A percentile compares a stretch with the other conserved stretches of the same genome.
phyloP scores from a whole-genome alignment of 2,329 filamentous ascomycete genomes.

The Trichoderma brevicompactum region DNA sequence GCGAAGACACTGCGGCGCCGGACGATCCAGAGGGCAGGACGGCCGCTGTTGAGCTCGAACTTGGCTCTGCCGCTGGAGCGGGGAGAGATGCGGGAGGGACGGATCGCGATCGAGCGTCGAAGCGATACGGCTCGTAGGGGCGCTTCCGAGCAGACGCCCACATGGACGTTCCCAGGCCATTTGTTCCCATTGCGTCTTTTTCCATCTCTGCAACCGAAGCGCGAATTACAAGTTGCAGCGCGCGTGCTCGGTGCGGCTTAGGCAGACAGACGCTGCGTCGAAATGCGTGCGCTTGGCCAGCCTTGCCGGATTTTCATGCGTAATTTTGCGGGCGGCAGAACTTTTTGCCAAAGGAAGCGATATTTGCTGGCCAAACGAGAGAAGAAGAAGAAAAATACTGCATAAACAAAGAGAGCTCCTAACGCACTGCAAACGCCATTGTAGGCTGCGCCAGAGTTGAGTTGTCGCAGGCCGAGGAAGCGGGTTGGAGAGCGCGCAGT shows the following conservation, averaged over 20 bases:
- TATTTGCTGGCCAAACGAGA: background rate
- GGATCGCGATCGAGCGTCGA: conserved; percentile 30
- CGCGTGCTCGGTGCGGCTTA: background rate
- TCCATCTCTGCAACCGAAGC: background rate
- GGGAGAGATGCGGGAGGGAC: conserved; percentile 25
- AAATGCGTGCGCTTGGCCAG: no score
- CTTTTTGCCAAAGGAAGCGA: no score
- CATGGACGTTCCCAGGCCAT: conserved; percentile 28
- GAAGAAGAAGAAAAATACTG: background rate
- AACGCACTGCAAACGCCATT: conserved; percentile 12
- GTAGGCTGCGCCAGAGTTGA: background rate
- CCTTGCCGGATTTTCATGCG: background rate
- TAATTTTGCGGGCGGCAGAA: background rate
- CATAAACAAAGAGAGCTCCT: background rate
- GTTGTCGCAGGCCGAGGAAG: background rate
- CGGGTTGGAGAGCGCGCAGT: no score
- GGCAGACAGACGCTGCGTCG: no score
- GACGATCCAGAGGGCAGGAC: conserved; percentile 21
- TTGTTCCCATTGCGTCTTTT: conserved; percentile 8
- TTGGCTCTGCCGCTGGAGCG: background rate
- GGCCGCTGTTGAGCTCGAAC: conserved; percentile 13
- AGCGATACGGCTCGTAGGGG: conserved; percentile 8
- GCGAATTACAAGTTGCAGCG: background rate
- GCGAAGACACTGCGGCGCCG: conserved; percentile 30
- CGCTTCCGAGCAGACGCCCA: conserved; percentile 26